A percentile compares a stretch with the other conserved stretches of the same genome.
These are phyloP conservation scores for Populus tremula DNA, from an alignment of 345 rosid genomes.

Conservation along the genomic window DNA sequence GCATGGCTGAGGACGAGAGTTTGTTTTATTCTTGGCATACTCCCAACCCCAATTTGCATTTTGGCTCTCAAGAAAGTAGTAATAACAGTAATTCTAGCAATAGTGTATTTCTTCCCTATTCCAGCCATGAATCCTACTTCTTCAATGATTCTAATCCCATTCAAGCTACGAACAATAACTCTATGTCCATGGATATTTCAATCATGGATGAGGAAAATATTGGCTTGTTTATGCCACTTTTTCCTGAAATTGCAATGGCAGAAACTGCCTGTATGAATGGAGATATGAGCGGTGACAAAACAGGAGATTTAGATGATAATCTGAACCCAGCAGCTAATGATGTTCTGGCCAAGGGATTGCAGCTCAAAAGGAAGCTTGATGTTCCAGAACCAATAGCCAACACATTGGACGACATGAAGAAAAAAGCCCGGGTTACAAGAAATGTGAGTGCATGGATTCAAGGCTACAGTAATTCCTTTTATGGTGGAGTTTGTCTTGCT, in stretches of 20 bases:
- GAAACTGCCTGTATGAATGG: constrained; percentile 18
- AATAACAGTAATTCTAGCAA: constrained; percentile 20
- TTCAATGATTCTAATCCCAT: constrained; percentile 20
- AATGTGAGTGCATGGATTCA: constrained; percentile 33
- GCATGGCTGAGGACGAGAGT: constrained; percentile 22
- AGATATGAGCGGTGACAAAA: neutral
- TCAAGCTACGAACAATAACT: constrained; percentile 14
- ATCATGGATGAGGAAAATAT: constrained; percentile 24
- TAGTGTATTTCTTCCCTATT: constrained; percentile 18
- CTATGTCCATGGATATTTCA: constrained; percentile 30
- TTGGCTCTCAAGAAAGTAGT: constrained; percentile 31
- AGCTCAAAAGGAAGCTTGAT: constrained; percentile 39
- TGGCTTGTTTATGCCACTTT: constrained; percentile 6
- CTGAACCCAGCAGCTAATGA: constrained; percentile 17
- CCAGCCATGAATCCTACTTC: constrained; percentile 18
- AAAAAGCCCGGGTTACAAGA: constrained; percentile 33
- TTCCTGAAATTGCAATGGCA: constrained; percentile 26
- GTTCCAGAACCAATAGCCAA: constrained; percentile 17
- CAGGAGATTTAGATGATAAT: neutral
- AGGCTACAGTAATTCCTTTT: neutral
- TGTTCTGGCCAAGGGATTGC: constrained; percentile 24
- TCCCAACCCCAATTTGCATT: constrained; percentile 18
- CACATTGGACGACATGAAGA: constrained; percentile 30
- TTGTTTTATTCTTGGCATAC: constrained; percentile 25
- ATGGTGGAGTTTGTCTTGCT: neutral